Conservation (phyloP, 495 filamentous ascomycete species). For the Hyphodiscus hymeniophilus region DNA sequence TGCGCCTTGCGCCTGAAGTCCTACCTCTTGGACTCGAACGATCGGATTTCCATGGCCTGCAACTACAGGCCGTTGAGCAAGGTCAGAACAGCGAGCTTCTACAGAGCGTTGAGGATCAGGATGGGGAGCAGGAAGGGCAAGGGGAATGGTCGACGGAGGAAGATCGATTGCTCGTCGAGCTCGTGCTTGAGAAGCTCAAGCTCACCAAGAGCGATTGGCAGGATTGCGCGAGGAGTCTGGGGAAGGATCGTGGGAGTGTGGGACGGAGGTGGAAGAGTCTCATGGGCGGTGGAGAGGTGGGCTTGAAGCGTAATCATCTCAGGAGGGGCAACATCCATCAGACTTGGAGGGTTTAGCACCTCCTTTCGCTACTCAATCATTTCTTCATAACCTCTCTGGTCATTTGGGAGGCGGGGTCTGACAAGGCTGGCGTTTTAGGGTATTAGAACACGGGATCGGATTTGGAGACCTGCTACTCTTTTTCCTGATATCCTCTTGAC, state of each 20-base stretch:
- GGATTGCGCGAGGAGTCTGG: conserved; percentile 63
- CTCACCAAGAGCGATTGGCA: conserved; percentile 70
- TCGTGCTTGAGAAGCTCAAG: conserved; percentile 67
- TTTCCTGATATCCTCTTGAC: no score
- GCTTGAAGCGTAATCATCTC: conserved; percentile 39
- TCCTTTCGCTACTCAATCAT: neutral
- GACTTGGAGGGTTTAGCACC: conserved; percentile 41
- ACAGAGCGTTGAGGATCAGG: neutral
- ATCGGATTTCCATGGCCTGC: conserved; percentile 55
- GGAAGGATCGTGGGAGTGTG: conserved; percentile 58
- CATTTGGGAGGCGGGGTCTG: no score
- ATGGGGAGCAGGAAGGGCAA: neutral
- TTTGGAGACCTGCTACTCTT: no score
- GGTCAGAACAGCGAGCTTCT: neutral
- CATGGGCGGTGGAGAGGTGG: conserved; percentile 53
- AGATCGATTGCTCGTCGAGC: conserved; percentile 61
- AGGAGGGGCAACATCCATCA: conserved; percentile 40
- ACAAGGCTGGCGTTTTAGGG: neutral
- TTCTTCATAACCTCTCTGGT: neutral
- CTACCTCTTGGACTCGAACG: conserved; percentile 59
- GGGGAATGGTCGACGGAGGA: conserved; percentile 55
- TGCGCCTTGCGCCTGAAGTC: conserved; percentile 54
- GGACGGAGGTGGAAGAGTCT: conserved; percentile 61
- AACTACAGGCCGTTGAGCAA: conserved; percentile 21
- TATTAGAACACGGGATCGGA: no score